Percentiles rank a stretch among this genome's conserved stretches.
These are phyloP conservation scores for Pezizomycotina sp. DNA, from an alignment of 2,329 filamentous ascomycete genomes.

Conservation along the genomic window DNA sequence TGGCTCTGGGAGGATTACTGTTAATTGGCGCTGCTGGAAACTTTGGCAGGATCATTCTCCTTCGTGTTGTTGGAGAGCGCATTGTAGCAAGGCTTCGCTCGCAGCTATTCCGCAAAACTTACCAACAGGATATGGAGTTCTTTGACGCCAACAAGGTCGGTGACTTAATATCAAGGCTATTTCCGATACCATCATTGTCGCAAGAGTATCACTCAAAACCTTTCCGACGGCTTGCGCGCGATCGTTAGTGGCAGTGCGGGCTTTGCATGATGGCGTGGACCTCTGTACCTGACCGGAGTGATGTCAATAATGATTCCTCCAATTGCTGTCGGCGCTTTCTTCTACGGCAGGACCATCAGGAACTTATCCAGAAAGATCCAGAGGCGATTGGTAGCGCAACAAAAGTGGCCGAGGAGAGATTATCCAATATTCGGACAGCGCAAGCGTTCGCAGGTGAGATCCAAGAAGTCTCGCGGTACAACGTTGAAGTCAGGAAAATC, in stretches of 20 bases:
- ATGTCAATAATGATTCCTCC: conserved; percentile 76
- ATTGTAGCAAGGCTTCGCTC: conserved; percentile 82
- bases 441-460: conserved; percentile 92
- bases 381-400: conserved; percentile 78
- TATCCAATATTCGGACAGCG: conserved; percentile 90
- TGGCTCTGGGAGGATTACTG: conserved; percentile 55
- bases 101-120: conserved; percentile 77
- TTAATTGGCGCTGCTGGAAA: conserved; percentile 76
- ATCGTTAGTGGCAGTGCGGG: conserved; percentile 81
- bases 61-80: conserved; percentile 85
- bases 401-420: conserved; percentile 93
- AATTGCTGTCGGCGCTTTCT: conserved; percentile 73
- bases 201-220: conserved; percentile 94
- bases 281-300: conserved; percentile 39
- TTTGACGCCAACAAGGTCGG: conserved; percentile 96
- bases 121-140: conserved; percentile 95
- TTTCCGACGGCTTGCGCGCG: conserved; percentile 86
- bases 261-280: conserved; percentile 92
- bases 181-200: conserved; percentile 96
- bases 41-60: conserved; percentile 81
- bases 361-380: conserved; percentile 86
- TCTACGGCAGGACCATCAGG: conserved; percentile 78
- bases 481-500: conserved; percentile 77
- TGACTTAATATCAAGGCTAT: conserved; percentile 85
- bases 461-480: conserved; percentile 80